phyloP scores from a whole-genome alignment of 305 asterid species.

The Rubia occidens region DNA sequence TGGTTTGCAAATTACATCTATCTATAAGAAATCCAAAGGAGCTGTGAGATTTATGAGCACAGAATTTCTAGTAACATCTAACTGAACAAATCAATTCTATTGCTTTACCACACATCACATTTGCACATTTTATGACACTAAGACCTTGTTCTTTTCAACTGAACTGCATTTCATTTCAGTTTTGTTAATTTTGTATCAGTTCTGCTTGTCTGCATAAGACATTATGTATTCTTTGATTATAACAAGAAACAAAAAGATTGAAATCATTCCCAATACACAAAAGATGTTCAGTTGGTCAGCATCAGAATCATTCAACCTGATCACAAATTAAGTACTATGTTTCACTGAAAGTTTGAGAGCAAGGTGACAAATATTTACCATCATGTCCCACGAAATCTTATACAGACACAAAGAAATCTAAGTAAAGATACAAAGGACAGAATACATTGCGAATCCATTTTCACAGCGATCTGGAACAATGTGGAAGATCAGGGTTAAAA shows the following conservation, averaged over 20 bases:
- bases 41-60: background rate
- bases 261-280: constrained; percentile 6
- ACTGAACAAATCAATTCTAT: background rate
- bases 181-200: background rate
- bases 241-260: constrained; percentile 8
- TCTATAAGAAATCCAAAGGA: background rate
- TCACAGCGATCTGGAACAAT: constrained; percentile 15
- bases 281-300: constrained; percentile 15
- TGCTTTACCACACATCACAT: too few relatives aligned
- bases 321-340: constrained; percentile 9
- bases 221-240: background rate
- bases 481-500: background rate
- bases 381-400: constrained; percentile 50
- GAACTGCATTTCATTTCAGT: too few relatives aligned
- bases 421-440: constrained; percentile 41
- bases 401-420: constrained; percentile 43
- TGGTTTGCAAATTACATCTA: background rate
- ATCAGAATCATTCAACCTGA: constrained; percentile 15
- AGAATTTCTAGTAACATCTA: background rate
- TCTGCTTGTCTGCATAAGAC: background rate
- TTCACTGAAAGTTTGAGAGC: constrained; percentile 20
- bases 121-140: too few relatives aligned
- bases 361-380: constrained; percentile 34
- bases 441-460: constrained; percentile 23
- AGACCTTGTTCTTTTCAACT: background rate